Percentiles rank a stretch among this genome's conserved stretches.
Evolutionary conservation across 2,329 filamentous ascomycete genomes (phyloP).

Genomic region (Neodidymelliopsis sp.): DNA sequence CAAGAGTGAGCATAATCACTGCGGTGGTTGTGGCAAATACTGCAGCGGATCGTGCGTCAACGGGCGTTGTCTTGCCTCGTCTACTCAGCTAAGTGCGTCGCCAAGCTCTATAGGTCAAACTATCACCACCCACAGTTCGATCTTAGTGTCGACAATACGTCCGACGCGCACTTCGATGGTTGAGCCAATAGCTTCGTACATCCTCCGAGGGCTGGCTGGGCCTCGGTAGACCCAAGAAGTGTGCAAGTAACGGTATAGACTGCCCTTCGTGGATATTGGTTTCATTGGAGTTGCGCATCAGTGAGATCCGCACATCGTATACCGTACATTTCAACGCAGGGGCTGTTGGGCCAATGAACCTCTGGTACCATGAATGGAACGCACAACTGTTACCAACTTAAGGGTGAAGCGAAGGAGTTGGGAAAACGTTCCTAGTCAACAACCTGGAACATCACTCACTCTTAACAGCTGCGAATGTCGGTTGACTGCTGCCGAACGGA

Average conservation of each 20-base stretch:
- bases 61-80: neutral
- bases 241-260: neutral
- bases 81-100: neutral
- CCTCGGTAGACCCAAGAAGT: neutral
- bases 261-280: neutral
- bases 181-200: conserved; percentile 1
- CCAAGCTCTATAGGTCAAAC: neutral
- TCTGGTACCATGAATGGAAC: neutral
- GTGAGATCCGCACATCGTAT: neutral
- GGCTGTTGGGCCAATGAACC: no score
- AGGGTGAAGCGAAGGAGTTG: neutral
- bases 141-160: neutral
- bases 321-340: no score
- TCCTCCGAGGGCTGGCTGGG: conserved; percentile 5
- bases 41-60: conserved; percentile 2
- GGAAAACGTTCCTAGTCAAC: neutral
- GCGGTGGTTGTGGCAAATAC: conserved; percentile 8
- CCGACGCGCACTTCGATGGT: neutral
- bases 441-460: neutral
- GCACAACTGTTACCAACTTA: no score
- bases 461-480: neutral
- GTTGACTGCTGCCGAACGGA: neutral
- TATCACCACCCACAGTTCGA: neutral
- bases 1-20: conserved; percentile 4
- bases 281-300: neutral